Evolutionary conservation across 176 grass and related monocot species (phyloP).

Genomic region (Tuctoria greenei): DNA sequence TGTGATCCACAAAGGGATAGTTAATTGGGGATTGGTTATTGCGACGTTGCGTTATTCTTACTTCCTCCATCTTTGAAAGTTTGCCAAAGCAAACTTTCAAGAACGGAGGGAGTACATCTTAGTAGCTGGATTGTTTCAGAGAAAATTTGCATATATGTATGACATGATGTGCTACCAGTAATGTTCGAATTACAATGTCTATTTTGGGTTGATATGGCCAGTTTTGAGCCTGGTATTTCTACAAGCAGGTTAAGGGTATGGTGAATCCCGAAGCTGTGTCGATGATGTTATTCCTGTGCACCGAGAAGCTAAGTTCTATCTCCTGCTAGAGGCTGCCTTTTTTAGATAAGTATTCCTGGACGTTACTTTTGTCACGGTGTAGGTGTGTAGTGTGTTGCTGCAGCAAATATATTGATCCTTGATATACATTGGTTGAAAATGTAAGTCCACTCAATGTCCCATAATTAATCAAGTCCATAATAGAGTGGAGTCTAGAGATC

Average conservation of each 20-base stretch:
- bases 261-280: background rate
- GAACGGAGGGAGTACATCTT: no score
- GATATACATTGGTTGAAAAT: background rate
- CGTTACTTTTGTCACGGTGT: background rate
- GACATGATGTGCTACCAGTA: background rate
- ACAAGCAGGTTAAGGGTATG: background rate
- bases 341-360: background rate
- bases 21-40: background rate
- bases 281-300: background rate
- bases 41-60: background rate
- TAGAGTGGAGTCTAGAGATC: background rate
- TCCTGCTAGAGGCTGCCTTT: background rate
- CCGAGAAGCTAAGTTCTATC: background rate
- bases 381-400: background rate
- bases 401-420: background rate
- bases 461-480: background rate
- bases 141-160: background rate
- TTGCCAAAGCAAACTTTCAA: no score
- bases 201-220: background rate
- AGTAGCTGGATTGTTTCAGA: background rate
- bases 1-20: background rate
- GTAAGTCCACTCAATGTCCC: background rate
- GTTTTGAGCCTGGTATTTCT: background rate
- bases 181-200: background rate
- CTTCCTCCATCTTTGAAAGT: no score